Evolutionary conservation across 2,329 filamentous ascomycete genomes (phyloP).

Genomic region (Incumbomyces delicatus): DNA sequence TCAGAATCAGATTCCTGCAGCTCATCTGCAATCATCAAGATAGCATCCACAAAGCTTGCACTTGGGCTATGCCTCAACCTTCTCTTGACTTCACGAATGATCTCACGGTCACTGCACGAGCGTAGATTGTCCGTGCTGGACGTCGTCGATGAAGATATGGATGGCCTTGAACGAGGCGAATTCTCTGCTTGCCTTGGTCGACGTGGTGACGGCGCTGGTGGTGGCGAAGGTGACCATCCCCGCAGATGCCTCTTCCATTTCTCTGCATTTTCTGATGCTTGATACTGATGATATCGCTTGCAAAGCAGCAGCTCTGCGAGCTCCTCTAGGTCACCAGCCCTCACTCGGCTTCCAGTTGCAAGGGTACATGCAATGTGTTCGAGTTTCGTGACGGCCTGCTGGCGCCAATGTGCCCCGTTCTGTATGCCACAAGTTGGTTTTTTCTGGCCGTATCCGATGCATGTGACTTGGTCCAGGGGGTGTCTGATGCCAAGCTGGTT

Average conservation of each 20-base stretch:
- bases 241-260: background rate
- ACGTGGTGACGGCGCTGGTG: too few relatives aligned
- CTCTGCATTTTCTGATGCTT: background rate
- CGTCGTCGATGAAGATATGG: too few relatives aligned
- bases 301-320: background rate
- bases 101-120: too few relatives aligned
- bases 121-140: too few relatives aligned
- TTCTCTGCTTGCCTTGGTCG: too few relatives aligned
- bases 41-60: too few relatives aligned
- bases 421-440: background rate
- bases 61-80: too few relatives aligned
- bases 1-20: too few relatives aligned
- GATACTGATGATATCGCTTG: background rate
- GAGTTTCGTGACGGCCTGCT: background rate
- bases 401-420: background rate
- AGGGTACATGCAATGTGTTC: background rate
- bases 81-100: too few relatives aligned
- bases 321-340: background rate
- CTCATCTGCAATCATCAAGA: too few relatives aligned
- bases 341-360: background rate
- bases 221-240: background rate
- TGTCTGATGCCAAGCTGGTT: background rate
- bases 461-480: background rate
- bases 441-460: background rate
- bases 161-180: too few relatives aligned